Conservation (phyloP, 2,329 filamentous ascomycete species). For the Penicillium janthinellum region DNA sequence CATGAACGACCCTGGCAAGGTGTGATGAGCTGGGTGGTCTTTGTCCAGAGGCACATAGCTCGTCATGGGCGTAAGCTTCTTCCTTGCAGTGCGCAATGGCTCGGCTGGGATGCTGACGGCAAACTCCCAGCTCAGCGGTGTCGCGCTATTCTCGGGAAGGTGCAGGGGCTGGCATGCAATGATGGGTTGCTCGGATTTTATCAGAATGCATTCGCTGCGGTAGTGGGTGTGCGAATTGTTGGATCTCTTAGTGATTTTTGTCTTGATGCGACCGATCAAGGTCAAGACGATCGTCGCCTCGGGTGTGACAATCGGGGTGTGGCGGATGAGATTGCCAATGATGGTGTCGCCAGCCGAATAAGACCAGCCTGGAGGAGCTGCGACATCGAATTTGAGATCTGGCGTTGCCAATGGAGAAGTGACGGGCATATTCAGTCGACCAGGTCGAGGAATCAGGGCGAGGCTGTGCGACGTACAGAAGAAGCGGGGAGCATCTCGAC, state of each 20-base stretch:
- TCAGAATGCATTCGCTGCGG: constrained; percentile 2
- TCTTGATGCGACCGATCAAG: constrained; percentile 3
- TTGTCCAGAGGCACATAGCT: background rate
- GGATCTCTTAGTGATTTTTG: background rate
- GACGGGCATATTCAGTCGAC: background rate
- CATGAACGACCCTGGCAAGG: background rate
- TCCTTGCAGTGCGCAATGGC: background rate
- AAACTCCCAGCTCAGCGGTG: background rate
- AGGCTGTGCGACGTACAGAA: too few relatives aligned
- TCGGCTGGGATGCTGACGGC: background rate
- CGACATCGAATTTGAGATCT: constrained; percentile 5
- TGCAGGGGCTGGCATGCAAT: background rate
- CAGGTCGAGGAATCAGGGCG: too few relatives aligned
- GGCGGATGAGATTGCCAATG: constrained; percentile 5
- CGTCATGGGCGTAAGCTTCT: background rate
- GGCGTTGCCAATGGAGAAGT: background rate
- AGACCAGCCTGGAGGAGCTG: background rate
- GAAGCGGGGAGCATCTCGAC: background rate
- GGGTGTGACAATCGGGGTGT: background rate
- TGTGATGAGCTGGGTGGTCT: background rate
- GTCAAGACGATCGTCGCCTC: background rate
- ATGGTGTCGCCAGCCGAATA: constrained; percentile 4
- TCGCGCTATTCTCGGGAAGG: background rate
- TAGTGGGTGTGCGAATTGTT: background rate
- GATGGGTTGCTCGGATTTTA: background rate